These are phyloP conservation scores for Malbranchea cinnamomea DNA, from an alignment of 2,329 filamentous ascomycete genomes.

Conservation along the genomic window DNA sequence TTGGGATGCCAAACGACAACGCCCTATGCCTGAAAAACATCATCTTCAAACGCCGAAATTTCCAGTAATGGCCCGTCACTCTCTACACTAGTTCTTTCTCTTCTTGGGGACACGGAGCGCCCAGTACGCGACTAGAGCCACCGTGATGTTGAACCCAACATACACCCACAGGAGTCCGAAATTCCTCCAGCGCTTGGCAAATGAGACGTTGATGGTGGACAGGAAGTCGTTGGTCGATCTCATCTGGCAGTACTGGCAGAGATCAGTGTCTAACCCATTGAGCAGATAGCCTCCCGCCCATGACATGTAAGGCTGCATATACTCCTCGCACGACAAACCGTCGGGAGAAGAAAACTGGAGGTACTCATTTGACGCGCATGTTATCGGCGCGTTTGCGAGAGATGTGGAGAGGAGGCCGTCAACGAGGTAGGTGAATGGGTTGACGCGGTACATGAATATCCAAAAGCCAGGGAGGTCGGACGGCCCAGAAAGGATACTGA, in stretches of 20 bases:
- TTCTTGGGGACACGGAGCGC: conserved; percentile 39
- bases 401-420: conserved; percentile 23
- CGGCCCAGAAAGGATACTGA: conserved; percentile 40
- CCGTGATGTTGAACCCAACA: conserved; percentile 46
- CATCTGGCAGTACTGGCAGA: conserved; percentile 37
- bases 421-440: conserved; percentile 48
- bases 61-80: no score
- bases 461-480: conserved; percentile 51
- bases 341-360: conserved; percentile 34
- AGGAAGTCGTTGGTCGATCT: conserved; percentile 35
- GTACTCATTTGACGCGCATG: conserved; percentile 21
- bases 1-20: no score
- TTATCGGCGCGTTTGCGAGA: conserved; percentile 14
- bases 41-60: no score
- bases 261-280: conserved; percentile 27
- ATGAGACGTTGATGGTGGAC: conserved; percentile 25
- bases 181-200: conserved; percentile 45
- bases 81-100: conserved; percentile 1
- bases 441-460: conserved; percentile 60
- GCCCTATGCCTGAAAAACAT: no score
- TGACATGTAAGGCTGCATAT: conserved; percentile 28
- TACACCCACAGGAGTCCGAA: conserved; percentile 56
- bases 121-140: conserved; percentile 47
- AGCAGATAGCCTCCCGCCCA: conserved; percentile 20
- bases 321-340: conserved; percentile 44